Evolutionary conservation across 345 rosid genomes (phyloP).

Genomic region (Camelina laxa): DNA sequence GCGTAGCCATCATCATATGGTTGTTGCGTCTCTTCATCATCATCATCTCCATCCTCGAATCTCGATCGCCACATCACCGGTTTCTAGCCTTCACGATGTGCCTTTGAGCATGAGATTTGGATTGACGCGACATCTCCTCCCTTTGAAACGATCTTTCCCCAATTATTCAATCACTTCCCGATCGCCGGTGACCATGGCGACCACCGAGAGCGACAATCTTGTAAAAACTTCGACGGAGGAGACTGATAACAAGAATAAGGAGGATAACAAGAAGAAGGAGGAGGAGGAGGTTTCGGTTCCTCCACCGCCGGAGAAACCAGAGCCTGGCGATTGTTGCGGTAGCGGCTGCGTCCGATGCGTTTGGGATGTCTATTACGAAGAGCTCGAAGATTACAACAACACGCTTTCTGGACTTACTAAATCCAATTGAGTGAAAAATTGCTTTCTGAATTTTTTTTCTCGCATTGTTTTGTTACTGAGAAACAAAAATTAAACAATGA

Average conservation of each 20-base stretch:
- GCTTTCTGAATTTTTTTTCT: neutral
- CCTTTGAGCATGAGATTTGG: conserved; percentile 37
- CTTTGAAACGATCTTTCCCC: conserved; percentile 33
- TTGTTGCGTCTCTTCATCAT: conserved; percentile 4
- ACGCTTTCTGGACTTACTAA: conserved; percentile 44
- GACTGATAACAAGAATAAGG: conserved; percentile 11
- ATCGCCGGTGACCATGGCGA: conserved; percentile 41
- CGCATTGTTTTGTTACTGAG: neutral
- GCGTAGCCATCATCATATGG: conserved; percentile 16
- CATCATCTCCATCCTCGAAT: conserved; percentile 28
- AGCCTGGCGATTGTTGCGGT: conserved; percentile 93
- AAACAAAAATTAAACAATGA: neutral
- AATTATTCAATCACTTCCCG: conserved; percentile 17
- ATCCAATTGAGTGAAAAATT: conserved; percentile 19
- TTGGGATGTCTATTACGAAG: conserved; percentile 93
- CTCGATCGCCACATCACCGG: conserved; percentile 17
- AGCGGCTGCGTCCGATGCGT: conserved; percentile 95
- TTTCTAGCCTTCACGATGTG: conserved; percentile 19
- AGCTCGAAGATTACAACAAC: conserved; percentile 77
- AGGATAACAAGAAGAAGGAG: conserved; percentile 7
- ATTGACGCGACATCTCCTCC: conserved; percentile 33
- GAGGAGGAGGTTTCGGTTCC: conserved; percentile 39
- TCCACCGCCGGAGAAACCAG: conserved; percentile 94
- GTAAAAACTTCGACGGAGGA: conserved; percentile 15
- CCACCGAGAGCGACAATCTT: conserved; percentile 21